Conservation (phyloP, 2,329 filamentous ascomycete genomes). For the Fusarium pseudonygamai region DNA sequence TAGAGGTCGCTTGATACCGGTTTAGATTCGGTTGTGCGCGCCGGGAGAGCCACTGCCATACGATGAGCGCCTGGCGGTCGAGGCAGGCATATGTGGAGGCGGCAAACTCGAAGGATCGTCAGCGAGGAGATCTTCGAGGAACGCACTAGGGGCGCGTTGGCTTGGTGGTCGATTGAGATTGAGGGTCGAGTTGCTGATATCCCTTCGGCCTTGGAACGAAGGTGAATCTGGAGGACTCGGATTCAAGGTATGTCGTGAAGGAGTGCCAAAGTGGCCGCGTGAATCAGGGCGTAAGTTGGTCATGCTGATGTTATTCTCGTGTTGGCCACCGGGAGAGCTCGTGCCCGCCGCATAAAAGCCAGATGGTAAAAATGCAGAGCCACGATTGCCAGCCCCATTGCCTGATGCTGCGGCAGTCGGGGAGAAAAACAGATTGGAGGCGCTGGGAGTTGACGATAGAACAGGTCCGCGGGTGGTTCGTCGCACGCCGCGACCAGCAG, state of each 20-base stretch:
- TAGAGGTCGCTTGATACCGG: not conserved
- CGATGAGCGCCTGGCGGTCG: constrained; percentile 35
- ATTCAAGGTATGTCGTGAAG: constrained; percentile 55
- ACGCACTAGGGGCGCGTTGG: constrained; percentile 84
- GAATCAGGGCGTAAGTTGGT: constrained; percentile 70
- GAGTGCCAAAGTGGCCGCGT: constrained; percentile 56
- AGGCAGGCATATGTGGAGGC: constrained; percentile 51
- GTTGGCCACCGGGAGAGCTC: constrained; percentile 57
- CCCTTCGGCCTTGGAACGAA: constrained; percentile 57
- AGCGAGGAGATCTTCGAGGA: constrained; percentile 88
- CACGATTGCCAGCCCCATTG: constrained; percentile 69
- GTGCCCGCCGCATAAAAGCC: constrained; percentile 86
- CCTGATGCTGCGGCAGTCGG: constrained; percentile 82
- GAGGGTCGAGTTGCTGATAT: constrained; percentile 72
- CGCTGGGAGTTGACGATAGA: constrained; percentile 66
- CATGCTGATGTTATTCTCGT: constrained; percentile 66
- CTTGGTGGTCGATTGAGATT: constrained; percentile 70
- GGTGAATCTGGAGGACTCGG: constrained; percentile 74
- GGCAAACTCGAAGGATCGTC: constrained; percentile 69
- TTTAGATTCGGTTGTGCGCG: constrained; percentile 42
- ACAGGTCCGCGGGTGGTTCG: constrained; percentile 62
- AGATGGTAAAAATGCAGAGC: constrained; percentile 84
- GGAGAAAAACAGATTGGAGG: constrained; percentile 89
- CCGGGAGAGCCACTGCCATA: constrained; percentile 35
- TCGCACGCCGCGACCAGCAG: constrained; percentile 60